phyloP scores from a whole-genome alignment of 441 rosid genomes.

The Hura crepitans region DNA sequence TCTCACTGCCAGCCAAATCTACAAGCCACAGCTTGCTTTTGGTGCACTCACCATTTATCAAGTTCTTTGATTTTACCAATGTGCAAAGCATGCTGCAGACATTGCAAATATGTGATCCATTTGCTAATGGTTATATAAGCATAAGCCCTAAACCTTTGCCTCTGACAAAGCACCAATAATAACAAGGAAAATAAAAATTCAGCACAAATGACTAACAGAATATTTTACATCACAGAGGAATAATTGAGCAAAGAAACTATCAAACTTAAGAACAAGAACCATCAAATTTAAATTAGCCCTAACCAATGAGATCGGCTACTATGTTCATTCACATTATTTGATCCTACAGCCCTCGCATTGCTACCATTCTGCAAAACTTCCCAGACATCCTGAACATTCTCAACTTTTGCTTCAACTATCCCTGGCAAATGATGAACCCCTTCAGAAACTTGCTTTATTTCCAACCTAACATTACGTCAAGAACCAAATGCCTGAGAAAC shows the following conservation, averaged over 20 bases:
- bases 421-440: constrained; percentile 82
- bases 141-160: background rate
- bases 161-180: background rate
- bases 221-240: background rate
- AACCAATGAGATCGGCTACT: constrained; percentile 97
- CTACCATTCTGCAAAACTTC: constrained; percentile 79
- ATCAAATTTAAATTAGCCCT: constrained; percentile 7
- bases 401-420: constrained; percentile 72
- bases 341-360: constrained; percentile 84
- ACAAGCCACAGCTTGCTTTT: constrained; percentile 90
- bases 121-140: background rate
- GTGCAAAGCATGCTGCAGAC: constrained; percentile 71
- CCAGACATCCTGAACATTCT: constrained; percentile 68
- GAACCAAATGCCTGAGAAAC: too few relatives aligned
- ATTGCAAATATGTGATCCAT: background rate
- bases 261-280: background rate
- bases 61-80: constrained; percentile 62
- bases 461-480: constrained; percentile 32
- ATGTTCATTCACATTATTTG: constrained; percentile 86
- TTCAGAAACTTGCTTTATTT: constrained; percentile 73
- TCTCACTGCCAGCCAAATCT: constrained; percentile 89
- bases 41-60: constrained; percentile 69
- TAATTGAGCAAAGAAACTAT: background rate
- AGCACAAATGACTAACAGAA: background rate
- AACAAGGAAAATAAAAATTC: constrained; percentile 1